Evolutionary conservation across 768 basidiomycete species (phyloP), one percentile per base, ranked within the genome.

Genomic region (Melanogaster broomeanus): DNA sequence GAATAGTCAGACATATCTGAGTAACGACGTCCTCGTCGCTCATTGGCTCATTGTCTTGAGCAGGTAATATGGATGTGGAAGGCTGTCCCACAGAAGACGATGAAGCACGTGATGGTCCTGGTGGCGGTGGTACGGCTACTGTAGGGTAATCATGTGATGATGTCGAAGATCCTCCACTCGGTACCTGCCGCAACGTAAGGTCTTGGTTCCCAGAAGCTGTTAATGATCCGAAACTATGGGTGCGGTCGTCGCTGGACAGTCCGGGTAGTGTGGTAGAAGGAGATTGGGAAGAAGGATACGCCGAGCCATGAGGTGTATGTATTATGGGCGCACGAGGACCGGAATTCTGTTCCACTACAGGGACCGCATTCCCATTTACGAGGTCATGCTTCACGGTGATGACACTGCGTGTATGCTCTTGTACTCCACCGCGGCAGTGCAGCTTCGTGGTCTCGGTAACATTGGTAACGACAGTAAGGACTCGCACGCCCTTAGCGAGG

Each of bases 371-470:
- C 4, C 88, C 88, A 37, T 79, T 74, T 22, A 76, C 61, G 39
- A 95, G 80, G 45, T 89, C 85, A 64, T 95, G 88, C 57, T 80
- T 85, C 31, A 74, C 71, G 34, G 78, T 81, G 6, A 80, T 78
- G 33, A 91, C 80, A 30, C 80, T 67, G 33, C 85, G 78, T 4
- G 78, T 81, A 35, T 80, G 76, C 49, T 88, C 85, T 61, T 87
- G 85, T 28, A 69, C 62, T 8, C 81, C 79, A 13, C 76, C 69
- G 33, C 84, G 79, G 21, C 70, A 71, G 57, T 76, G 75, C 1
- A 89, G 63, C 66, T 86, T 90, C 2, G 82, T 82, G 3, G 80
- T 80, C 69, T 98, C 93, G 53, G 85, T 82, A 41, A 98, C 73
- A 8, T 82, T 77, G 4, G 87, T 90, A 18, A 75, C 68, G 21